These are phyloP conservation scores for Neophaeococcomyces aloes DNA, from an alignment of 2,329 filamentous ascomycete genomes.

Conservation along the genomic window DNA sequence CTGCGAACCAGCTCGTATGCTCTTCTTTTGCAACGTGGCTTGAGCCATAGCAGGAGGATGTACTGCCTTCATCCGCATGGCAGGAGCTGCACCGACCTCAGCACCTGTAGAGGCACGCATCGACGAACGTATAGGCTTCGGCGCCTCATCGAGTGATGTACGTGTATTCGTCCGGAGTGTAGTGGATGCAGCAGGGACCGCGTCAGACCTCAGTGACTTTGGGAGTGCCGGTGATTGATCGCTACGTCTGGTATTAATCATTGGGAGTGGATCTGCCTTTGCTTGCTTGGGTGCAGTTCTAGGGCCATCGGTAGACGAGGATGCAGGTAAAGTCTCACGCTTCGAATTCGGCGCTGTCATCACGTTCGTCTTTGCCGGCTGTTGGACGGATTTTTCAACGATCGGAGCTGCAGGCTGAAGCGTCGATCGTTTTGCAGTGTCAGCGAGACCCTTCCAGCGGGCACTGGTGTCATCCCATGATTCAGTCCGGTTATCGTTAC, in stretches of 20 bases:
- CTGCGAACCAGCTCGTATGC: slow-evolving; percentile 22
- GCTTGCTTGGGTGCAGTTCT: too few species aligned
- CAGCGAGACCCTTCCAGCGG: slow-evolving; percentile 22
- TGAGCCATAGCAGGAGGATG: slow-evolving; percentile 13
- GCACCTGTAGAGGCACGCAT: slow-evolving; percentile 6
- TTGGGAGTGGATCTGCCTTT: too few species aligned
- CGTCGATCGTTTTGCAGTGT: slow-evolving; percentile 12
- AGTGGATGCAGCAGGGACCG: background rate
- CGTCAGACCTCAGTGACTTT: slow-evolving; percentile 15
- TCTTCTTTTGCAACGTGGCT: slow-evolving; percentile 28
- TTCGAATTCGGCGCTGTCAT: background rate
- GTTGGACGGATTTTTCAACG: background rate
- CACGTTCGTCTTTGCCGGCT: background rate
- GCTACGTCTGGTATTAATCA: too few species aligned
- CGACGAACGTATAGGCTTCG: background rate
- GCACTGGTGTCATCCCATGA: slow-evolving; percentile 24
- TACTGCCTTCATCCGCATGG: too few species aligned
- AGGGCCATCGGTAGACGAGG: too few species aligned
- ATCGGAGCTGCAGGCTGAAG: slow-evolving; percentile 3
- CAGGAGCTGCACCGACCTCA: slow-evolving; percentile 5
- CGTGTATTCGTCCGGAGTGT: background rate
- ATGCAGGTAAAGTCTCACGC: background rate
- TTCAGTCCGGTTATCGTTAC: slow-evolving; percentile 6
- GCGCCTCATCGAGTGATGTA: background rate
- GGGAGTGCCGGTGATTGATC: background rate